phyloP scores from a whole-genome alignment of 2,329 filamentous ascomycete genomes.

The Nothophaeocryptopus gaeumannii region DNA sequence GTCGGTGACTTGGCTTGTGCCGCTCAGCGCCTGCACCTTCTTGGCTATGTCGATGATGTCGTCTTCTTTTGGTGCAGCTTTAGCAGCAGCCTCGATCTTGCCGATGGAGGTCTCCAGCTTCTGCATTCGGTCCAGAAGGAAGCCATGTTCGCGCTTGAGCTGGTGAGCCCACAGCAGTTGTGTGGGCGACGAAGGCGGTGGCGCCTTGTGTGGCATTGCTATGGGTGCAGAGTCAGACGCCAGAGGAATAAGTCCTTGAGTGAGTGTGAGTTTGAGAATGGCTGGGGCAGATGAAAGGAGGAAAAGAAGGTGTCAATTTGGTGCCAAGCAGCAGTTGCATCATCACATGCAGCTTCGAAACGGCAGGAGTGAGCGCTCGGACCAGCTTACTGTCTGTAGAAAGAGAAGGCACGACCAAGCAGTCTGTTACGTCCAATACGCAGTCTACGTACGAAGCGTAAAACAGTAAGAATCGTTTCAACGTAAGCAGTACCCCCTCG shows the following conservation, averaged over 20 bases:
- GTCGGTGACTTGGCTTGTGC: conserved; percentile 2
- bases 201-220: conserved; percentile 14
- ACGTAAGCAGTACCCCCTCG: conserved; percentile 27
- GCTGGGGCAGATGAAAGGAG: no score
- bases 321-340: no score
- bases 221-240: neutral
- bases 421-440: conserved; percentile 9
- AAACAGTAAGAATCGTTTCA: conserved; percentile 33
- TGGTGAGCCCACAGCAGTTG: conserved; percentile 42
- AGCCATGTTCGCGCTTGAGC: conserved; percentile 38
- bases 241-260: neutral
- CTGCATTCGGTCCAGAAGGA: conserved; percentile 37
- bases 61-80: conserved; percentile 5
- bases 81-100: conserved; percentile 9
- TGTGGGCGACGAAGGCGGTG: conserved; percentile 22
- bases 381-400: no score
- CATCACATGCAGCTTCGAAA: no score
- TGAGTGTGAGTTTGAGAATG: no score
- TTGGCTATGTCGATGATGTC: conserved; percentile 17
- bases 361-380: no score
- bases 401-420: no score
- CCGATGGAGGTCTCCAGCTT: conserved; percentile 32
- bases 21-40: conserved; percentile 18
- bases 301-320: no score
- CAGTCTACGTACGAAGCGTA: conserved; percentile 34